These are phyloP conservation scores for Euphorbia schlechtendalii DNA, from an alignment of 441 rosid species.

Conservation along the genomic window DNA sequence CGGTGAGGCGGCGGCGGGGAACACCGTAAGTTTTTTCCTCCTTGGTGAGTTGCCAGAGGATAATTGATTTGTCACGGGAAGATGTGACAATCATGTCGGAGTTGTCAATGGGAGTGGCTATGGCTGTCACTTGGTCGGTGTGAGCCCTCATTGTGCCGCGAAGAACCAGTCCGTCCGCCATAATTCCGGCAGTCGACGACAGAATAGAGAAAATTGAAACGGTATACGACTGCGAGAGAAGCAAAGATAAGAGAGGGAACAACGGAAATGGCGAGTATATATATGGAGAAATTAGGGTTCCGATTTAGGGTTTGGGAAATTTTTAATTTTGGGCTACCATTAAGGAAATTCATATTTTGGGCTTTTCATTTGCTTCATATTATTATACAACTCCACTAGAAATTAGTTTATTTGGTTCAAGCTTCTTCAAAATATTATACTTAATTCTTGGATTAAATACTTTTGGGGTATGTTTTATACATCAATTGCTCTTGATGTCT, in stretches of 20 bases:
- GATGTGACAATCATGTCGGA: constrained; percentile 81
- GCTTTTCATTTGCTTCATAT: too few relatives aligned
- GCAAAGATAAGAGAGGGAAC: neutral
- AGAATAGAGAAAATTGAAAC: too few relatives aligned
- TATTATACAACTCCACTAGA: too few relatives aligned
- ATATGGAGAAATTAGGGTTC: neutral
- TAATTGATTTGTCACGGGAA: constrained; percentile 92
- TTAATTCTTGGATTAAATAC: too few relatives aligned
- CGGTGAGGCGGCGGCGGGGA: constrained; percentile 79
- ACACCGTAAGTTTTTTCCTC: constrained; percentile 78
- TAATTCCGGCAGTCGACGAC: neutral
- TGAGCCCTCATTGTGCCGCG: constrained; percentile 91
- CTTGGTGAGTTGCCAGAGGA: constrained; percentile 78
- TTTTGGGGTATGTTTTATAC: too few relatives aligned
- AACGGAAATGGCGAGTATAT: neutral
- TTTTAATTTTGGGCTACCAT: too few relatives aligned
- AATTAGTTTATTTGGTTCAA: too few relatives aligned
- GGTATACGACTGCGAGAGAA: neutral
- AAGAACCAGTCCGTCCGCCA: constrained; percentile 53
- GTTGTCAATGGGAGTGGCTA: constrained; percentile 84
- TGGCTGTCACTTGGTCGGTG: constrained; percentile 94
- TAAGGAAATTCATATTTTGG: too few relatives aligned
- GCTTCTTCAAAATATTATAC: too few relatives aligned
- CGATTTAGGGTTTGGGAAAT: neutral
- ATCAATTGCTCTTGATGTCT: too few relatives aligned